Evolutionary conservation across 352 stramenopile species (phyloP).

Genomic region (Globisporangium orthogonon): DNA sequence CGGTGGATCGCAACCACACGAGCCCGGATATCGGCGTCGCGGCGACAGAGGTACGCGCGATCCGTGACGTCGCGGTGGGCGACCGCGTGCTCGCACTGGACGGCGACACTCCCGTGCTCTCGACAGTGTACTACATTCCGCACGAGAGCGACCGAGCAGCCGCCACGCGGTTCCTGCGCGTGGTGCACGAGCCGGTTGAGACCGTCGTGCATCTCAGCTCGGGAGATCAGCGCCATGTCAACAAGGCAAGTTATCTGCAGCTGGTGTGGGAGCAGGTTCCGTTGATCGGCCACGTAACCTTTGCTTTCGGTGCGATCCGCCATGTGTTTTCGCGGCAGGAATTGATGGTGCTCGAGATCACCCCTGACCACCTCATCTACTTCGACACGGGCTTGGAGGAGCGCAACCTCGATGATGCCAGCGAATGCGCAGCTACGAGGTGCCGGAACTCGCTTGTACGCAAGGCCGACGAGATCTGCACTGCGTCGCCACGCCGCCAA

Average conservation of each 20-base stretch:
- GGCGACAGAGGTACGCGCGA: conserved; percentile 21
- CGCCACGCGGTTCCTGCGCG: conserved; percentile 21
- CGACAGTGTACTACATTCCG: conserved; percentile 62
- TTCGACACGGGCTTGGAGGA: conserved; percentile 2
- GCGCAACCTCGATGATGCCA: neutral
- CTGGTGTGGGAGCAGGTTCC: neutral
- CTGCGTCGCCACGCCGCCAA: conserved; percentile 21
- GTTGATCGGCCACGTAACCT: neutral
- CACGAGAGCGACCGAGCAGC: conserved; percentile 25
- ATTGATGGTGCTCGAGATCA: conserved; percentile 28
- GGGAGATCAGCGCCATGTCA: neutral
- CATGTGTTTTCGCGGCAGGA: neutral
- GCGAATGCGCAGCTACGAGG: neutral
- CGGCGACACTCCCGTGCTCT: conserved; percentile 26
- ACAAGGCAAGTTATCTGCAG: neutral
- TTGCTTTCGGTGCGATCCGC: neutral
- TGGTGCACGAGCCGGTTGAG: conserved; percentile 22
- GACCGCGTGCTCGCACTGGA: conserved; percentile 47
- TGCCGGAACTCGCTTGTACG: neutral
- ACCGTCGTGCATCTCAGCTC: neutral
- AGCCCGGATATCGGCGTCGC: neutral
- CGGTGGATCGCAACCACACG: conserved; percentile 6
- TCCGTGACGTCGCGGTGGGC: conserved; percentile 20
- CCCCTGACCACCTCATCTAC: conserved; percentile 43
- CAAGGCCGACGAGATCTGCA: neutral